These are phyloP conservation scores for Syncephalastrum monosporum DNA, from an alignment of 371 early-diverging fungal genomes.

Conservation along the genomic window DNA sequence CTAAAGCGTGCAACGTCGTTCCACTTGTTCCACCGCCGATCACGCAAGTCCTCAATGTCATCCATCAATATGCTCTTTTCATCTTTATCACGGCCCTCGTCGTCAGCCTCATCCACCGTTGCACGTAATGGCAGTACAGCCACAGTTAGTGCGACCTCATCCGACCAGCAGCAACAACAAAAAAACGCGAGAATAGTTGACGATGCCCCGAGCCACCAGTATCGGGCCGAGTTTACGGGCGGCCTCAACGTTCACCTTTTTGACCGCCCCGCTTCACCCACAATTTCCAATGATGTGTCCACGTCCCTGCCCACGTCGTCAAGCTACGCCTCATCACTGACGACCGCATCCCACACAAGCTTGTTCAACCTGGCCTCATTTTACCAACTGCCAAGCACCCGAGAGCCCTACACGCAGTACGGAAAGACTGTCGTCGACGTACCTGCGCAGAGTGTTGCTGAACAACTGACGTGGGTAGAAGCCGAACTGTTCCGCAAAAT, in stretches of 20 bases:
- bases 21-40: slow-evolving; percentile 8
- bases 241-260: slow-evolving; percentile 32
- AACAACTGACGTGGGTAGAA: slow-evolving; percentile 68
- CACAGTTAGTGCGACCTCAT: no score
- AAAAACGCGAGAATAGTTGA: neutral
- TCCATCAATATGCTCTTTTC: slow-evolving; percentile 14
- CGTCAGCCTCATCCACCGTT: no score
- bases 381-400: neutral
- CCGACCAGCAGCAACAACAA: slow-evolving; percentile 5
- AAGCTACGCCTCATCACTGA: slow-evolving; percentile 22
- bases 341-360: neutral
- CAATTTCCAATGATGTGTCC: no score
- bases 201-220: neutral
- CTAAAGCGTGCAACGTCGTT: no score
- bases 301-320: slow-evolving; percentile 12
- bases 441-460: slow-evolving; percentile 50
- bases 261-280: no score
- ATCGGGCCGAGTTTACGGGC: slow-evolving; percentile 43
- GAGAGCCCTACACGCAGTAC: neutral
- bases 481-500: slow-evolving; percentile 52
- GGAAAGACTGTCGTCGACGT: slow-evolving; percentile 39
- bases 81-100: neutral
- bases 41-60: slow-evolving; percentile 20
- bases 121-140: no score
- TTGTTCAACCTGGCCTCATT: neutral